Evolutionary conservation across 2,329 filamentous ascomycete species (phyloP).

Genomic region (Leptographium lundbergii): DNA sequence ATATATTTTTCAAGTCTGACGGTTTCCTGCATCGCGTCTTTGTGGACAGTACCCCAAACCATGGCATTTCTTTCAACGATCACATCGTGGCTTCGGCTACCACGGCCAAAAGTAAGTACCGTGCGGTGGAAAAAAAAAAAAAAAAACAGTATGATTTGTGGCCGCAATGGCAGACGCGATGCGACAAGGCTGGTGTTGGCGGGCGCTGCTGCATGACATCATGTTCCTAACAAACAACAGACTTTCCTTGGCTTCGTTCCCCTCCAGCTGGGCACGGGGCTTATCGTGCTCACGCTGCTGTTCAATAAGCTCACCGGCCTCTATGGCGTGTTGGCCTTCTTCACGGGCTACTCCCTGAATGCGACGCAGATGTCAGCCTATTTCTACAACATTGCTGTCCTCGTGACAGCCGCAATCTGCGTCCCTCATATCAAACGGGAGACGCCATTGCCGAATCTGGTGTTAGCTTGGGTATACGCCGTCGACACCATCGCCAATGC

Average conservation of each 20-base stretch:
- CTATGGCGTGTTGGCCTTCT: conserved; percentile 77
- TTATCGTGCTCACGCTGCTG: conserved; percentile 70
- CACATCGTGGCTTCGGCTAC: conserved; percentile 14
- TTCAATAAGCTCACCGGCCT: conserved; percentile 89
- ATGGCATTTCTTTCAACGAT: conserved; percentile 6
- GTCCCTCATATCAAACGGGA: conserved; percentile 70
- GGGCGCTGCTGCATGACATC: too few species aligned
- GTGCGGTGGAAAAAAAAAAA: not conserved
- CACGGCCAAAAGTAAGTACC: conserved; percentile 16
- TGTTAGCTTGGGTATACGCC: conserved; percentile 74
- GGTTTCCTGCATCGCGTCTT: not conserved
- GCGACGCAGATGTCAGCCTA: conserved; percentile 82
- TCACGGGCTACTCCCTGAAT: conserved; percentile 77
- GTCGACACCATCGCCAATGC: conserved; percentile 74
- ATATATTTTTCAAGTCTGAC: not conserved
- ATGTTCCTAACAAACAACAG: conserved; percentile 28
- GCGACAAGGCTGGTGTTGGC: not conserved
- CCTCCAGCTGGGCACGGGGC: conserved; percentile 72
- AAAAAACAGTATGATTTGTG: not conserved
- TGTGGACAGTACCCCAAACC: not conserved
- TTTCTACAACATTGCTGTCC: conserved; percentile 66
- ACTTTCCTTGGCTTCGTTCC: conserved; percentile 77
- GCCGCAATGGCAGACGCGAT: not conserved
- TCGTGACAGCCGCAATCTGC: conserved; percentile 56
- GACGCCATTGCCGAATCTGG: conserved; percentile 65